Percentiles rank a stretch among this genome's conserved stretches.
phyloP scores from a whole-genome alignment of 805 yeast genomes.

The Myxozyma nipponensis region DNA sequence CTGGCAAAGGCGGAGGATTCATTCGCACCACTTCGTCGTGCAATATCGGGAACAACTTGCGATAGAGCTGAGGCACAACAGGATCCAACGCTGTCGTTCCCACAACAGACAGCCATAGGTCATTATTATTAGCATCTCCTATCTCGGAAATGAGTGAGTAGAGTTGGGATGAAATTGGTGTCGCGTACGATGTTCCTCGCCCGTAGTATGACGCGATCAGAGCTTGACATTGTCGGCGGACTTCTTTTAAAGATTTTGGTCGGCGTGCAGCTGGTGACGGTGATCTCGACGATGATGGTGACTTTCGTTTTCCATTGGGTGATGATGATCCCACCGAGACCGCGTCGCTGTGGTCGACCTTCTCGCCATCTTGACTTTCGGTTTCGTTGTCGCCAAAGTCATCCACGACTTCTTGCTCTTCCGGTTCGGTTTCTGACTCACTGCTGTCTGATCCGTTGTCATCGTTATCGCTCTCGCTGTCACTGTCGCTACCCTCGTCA shows the following conservation, averaged over 20 bases:
- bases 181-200: conserved; percentile 73
- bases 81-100: conserved; percentile 81
- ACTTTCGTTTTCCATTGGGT: conserved; percentile 34
- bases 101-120: conserved; percentile 81
- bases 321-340: background rate
- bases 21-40: conserved; percentile 80
- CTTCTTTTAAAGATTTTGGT: conserved; percentile 37
- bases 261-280: conserved; percentile 28
- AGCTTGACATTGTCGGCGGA: conserved; percentile 46
- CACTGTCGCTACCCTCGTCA: conserved; percentile 36
- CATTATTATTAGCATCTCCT: conserved; percentile 69
- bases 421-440: conserved; percentile 38
- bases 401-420: conserved; percentile 12
- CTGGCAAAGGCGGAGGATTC: conserved; percentile 38
- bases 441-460: conserved; percentile 38
- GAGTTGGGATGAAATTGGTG: conserved; percentile 72
- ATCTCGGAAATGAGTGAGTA: conserved; percentile 75
- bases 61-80: conserved; percentile 67
- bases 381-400: conserved; percentile 30
- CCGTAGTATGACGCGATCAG: conserved; percentile 70
- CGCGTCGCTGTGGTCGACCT: conserved; percentile 14
- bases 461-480: conserved; percentile 38
- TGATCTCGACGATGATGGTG: conserved; percentile 25
- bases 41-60: conserved; percentile 64
- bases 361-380: conserved; percentile 28